Evolutionary conservation across 768 basidiomycete species (phyloP).

Genomic region (Pulveroboletus sp.): DNA sequence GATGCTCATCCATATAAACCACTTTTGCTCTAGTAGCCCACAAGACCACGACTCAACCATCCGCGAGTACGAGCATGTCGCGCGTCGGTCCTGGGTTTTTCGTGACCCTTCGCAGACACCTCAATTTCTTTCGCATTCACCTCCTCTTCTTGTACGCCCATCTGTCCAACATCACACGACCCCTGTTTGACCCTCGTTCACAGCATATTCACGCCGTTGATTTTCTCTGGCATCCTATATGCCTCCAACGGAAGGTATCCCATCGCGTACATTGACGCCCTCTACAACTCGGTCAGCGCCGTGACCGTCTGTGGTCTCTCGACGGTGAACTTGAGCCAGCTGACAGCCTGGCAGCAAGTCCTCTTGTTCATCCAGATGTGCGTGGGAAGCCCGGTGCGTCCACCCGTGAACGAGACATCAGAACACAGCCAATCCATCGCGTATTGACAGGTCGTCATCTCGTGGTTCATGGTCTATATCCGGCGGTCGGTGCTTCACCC

Average conservation of each 20-base stretch:
- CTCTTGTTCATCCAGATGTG: constrained; percentile 79
- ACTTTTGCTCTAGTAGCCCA: neutral
- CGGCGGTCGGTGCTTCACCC: constrained; percentile 48
- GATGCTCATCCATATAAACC: neutral
- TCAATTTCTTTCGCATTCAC: constrained; percentile 69
- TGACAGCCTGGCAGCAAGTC: constrained; percentile 69
- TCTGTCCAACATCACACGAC: constrained; percentile 3
- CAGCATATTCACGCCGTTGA: constrained; percentile 75
- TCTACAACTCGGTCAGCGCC: constrained; percentile 76
- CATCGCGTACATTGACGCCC: constrained; percentile 71
- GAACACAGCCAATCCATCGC: neutral
- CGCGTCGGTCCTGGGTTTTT: constrained; percentile 14
- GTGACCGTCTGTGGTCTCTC: constrained; percentile 78
- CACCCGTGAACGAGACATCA: neutral
- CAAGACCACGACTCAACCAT: neutral
- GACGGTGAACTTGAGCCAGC: constrained; percentile 63
- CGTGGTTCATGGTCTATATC: constrained; percentile 81
- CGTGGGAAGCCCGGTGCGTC: constrained; percentile 66
- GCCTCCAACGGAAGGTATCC: constrained; percentile 73
- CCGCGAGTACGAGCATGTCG: constrained; percentile 2
- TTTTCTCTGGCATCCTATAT: constrained; percentile 79
- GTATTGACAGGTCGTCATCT: constrained; percentile 60
- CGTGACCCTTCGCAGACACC: constrained; percentile 38
- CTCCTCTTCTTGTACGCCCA: constrained; percentile 56
- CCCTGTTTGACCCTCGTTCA: constrained; percentile 5